Evolutionary conservation across 2,329 filamentous ascomycete genomes (phyloP), one percentile per base, ranked within the genome.

Genomic region (Coniella lustricola): DNA sequence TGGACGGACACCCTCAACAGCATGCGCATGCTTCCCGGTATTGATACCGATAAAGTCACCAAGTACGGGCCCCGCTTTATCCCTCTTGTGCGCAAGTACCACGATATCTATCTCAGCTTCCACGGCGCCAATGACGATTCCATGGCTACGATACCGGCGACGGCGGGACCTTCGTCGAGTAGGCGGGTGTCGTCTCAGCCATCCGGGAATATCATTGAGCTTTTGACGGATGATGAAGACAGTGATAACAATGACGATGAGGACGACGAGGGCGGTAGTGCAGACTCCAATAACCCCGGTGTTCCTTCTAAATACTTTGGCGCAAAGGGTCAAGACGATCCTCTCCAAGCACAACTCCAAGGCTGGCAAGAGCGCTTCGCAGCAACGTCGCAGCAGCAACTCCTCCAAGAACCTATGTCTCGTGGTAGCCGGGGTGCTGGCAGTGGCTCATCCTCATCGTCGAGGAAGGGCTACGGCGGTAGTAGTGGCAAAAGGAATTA

Each of bases 1-100:
- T 85, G 85, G 72, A 86, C 85, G 1, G 72, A 69, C 7, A 79
- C 72, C 8, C 58, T 79, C 9, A 74, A 77, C 14, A 69, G 80
- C 49, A 85, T 93, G 80, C 68, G 66, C 29, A 64, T 65, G 8
- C 85, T 91, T 42, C 73, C 74, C 0, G 77, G 75, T 9, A 83
- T 90, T 50, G 75, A 84, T 46, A 54, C 62, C 1, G 77, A 81
- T 21, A 84, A 81, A 59, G 82, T 89, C 20, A 61, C 71, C 38
- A 68, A 70, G 2, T 81, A 82, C 59, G 86, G 86, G 7, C 67
- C 65, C 31, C 72, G 70, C 46, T 80, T 91, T 53, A 61, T 86
- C 33, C 69, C 72, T 1, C 62, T 89, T 4, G 67, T 90, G 40
- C 51, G 58, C 0, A 65, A 68, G 34, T 82, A 79, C 55, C 62